Conservation (phyloP, 495 filamentous ascomycete species). For the Thermothielavioides terrestris region DNA sequence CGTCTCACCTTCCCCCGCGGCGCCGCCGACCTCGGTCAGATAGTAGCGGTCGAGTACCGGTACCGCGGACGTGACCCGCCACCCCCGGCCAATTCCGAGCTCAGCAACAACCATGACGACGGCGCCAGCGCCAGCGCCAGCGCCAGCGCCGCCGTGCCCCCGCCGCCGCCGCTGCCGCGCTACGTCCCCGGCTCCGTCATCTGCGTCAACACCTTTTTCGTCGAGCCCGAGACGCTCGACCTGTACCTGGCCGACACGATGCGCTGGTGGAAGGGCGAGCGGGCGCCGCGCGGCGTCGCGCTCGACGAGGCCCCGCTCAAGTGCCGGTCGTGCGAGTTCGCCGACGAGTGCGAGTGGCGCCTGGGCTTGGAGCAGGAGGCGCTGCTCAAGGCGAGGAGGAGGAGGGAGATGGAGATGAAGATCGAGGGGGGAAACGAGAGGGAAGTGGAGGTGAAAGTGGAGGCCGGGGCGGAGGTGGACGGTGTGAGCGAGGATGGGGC, state of each 20-base stretch:
- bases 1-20: slow-evolving; percentile 49
- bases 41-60: slow-evolving; percentile 60
- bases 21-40: slow-evolving; percentile 38
- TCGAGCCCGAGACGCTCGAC: slow-evolving; percentile 53
- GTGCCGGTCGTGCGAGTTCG: slow-evolving; percentile 56
- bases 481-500: neutral
- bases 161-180: neutral
- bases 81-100: neutral
- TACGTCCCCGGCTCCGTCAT: slow-evolving; percentile 37
- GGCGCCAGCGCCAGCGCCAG: too few species aligned
- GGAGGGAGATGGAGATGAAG: neutral
- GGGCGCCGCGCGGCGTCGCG: slow-evolving; percentile 68
- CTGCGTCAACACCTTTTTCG: slow-evolving; percentile 59
- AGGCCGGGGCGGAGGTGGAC: neutral
- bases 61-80: slow-evolving; percentile 12
- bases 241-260: slow-evolving; percentile 60
- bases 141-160: neutral
- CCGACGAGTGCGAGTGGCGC: slow-evolving; percentile 46
- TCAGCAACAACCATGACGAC: slow-evolving; percentile 8
- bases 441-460: neutral
- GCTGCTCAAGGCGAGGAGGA: slow-evolving; percentile 6
- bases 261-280: slow-evolving; percentile 79
- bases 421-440: neutral
- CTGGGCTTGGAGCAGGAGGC: slow-evolving; percentile 26
- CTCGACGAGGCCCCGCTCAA: slow-evolving; percentile 80